Percentiles rank a stretch among this genome's conserved stretches.
These are phyloP conservation scores for Coemansia sp. DNA, from an alignment of 192 early-diverging fungal genomes.

Conservation along the genomic window DNA sequence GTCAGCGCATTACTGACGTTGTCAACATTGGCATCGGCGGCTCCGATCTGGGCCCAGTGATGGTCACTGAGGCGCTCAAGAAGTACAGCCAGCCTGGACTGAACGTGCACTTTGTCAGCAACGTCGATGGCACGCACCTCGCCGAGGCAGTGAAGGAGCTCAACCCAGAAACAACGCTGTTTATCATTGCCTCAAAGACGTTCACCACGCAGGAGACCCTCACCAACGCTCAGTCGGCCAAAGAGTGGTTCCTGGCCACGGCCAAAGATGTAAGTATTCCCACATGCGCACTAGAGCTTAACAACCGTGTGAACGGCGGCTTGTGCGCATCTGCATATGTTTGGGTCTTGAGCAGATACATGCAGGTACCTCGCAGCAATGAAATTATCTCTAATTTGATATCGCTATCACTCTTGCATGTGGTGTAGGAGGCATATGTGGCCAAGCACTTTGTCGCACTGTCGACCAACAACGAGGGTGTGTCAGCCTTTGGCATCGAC, in stretches of 20 bases:
- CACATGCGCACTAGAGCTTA: neutral
- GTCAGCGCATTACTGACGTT: constrained; percentile 89
- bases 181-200: constrained; percentile 97
- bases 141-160: constrained; percentile 88
- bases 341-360: constrained; percentile 7
- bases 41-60: constrained; percentile 96
- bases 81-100: constrained; percentile 80
- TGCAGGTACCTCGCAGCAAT: constrained; percentile 6
- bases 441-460: constrained; percentile 99
- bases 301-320: neutral
- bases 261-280: constrained; percentile 70
- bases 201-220: constrained; percentile 99
- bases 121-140: constrained; percentile 97
- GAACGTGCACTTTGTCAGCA: constrained; percentile 93
- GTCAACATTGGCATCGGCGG: constrained; percentile 99
- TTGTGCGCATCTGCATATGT: constrained; percentile 1
- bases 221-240: constrained; percentile 93
- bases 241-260: constrained; percentile 85
- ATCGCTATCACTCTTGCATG: neutral
- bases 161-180: constrained; percentile 86
- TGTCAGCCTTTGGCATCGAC: constrained; percentile 91
- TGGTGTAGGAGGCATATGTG: constrained; percentile 67
- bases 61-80: constrained; percentile 99
- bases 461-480: constrained; percentile 90
- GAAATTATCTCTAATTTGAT: neutral